These are phyloP conservation scores for Candida sithepensis DNA, from an alignment of 805 yeast species.

Conservation along the genomic window DNA sequence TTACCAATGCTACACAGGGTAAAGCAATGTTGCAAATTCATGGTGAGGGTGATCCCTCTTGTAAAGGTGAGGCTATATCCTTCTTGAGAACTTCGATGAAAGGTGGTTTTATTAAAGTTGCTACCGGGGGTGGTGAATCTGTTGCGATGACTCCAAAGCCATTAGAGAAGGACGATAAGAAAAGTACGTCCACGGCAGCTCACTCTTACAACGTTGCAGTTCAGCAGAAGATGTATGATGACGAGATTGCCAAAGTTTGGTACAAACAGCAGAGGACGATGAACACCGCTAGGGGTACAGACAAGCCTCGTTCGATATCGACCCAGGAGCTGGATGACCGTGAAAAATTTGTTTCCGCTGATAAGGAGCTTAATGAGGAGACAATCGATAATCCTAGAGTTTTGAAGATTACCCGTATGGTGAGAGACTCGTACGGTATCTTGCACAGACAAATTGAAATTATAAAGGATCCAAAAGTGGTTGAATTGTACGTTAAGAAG, in stretches of 20 bases:
- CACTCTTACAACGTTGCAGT: slow-evolving; percentile 77
- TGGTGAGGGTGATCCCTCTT: slow-evolving; percentile 94
- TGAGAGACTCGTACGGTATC: slow-evolving; percentile 79
- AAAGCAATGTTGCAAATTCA: slow-evolving; percentile 94
- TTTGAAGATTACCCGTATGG: slow-evolving; percentile 70
- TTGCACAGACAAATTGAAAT: slow-evolving; percentile 77
- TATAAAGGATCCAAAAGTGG: slow-evolving; percentile 81
- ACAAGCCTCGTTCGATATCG: slow-evolving; percentile 19
- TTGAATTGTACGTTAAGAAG: slow-evolving; percentile 75
- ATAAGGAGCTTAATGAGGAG: slow-evolving; percentile 28
- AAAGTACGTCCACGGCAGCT: slow-evolving; percentile 44
- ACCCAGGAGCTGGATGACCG: slow-evolving; percentile 16
- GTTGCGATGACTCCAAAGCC: slow-evolving; percentile 18
- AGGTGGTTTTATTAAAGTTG: slow-evolving; percentile 64
- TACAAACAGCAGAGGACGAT: slow-evolving; percentile 70
- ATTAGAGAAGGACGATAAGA: slow-evolving; percentile 31
- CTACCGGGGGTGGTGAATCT: slow-evolving; percentile 12
- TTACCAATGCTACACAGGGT: slow-evolving; percentile 90
- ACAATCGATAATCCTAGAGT: slow-evolving; percentile 30
- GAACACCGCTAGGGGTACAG: slow-evolving; percentile 29
- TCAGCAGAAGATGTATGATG: slow-evolving; percentile 90
- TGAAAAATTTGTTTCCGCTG: slow-evolving; percentile 33
- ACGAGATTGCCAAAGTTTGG: slow-evolving; percentile 88
- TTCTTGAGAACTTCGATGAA: slow-evolving; percentile 91
- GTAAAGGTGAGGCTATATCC: slow-evolving; percentile 84